Evolutionary conservation across 2,329 filamentous ascomycete species (phyloP), one percentile per base, ranked within the genome.

Genomic region (Diaporthe vexans): DNA sequence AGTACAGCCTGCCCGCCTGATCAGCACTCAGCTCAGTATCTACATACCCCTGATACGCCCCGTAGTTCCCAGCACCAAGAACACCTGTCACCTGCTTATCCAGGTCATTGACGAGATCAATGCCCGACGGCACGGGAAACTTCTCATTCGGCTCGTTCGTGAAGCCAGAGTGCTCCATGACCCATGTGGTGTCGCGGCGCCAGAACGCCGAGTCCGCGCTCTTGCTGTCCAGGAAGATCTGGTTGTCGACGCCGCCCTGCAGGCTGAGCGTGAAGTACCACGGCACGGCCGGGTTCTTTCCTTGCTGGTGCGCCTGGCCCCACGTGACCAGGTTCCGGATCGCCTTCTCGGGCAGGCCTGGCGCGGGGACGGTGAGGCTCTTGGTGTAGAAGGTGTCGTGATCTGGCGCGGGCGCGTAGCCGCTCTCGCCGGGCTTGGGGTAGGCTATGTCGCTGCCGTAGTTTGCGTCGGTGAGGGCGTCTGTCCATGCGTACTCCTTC

Each of bases 311-410:
- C 37, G 81, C 74, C 46, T 75, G 58, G 21, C 35, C 51, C 71
- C 71, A 80, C 4, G 21, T 26, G 33, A 82, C 81, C 71, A 81
- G 81, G 29, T 56, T 74, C n/a, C 52, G 59, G 26, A 82, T 13
- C 4, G 76, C 75, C n/a, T 77, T 73, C 4, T 67, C 40, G 6
- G 76, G 76, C 17, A 81, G 71, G 7, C 63, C 63, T 4, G 63
- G 63, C 2, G 80, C 77, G 1, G 80, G 78, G 6, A 82, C 75
- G 6, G 79, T 79, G 33, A 82, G 77, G 65, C 81, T 81, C 76
- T 84, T 84, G 67, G 83, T 80, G 69, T 82, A 83, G 76, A 84
- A 84, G 40, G 78, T 80, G 56, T 77, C 75, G 26, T 75, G 79
- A 40, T 76, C 76, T 2, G 71, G 71, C 29, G 58, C 33, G 8